Evolutionary conservation across 371 early-diverging fungal species (phyloP).

Genomic region (Syncephalis fuscata): DNA sequence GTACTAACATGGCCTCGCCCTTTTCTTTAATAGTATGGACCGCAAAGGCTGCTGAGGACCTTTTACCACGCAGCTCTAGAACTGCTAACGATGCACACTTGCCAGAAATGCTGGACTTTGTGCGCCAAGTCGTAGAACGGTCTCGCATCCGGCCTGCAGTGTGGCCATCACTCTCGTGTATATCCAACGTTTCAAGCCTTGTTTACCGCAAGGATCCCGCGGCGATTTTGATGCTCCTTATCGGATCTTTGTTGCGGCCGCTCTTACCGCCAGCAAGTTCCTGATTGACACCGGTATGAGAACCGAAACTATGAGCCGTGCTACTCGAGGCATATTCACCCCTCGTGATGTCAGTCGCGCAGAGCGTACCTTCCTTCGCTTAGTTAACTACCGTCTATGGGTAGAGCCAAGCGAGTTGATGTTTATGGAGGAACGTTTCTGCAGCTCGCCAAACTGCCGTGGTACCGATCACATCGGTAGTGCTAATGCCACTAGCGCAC

Average conservation of each 20-base stretch:
- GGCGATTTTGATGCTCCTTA: slow-evolving; percentile 62
- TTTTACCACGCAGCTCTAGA: slow-evolving; percentile 4
- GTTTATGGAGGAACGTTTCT: too few species aligned
- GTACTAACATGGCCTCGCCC: too few species aligned
- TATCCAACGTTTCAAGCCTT: slow-evolving; percentile 48
- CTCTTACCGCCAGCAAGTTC: slow-evolving; percentile 49
- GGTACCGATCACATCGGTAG: too few species aligned
- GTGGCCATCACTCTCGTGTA: slow-evolving; percentile 27
- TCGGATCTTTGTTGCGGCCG: slow-evolving; percentile 49
- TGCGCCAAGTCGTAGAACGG: slow-evolving; percentile 1
- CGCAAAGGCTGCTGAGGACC: slow-evolving; percentile 5
- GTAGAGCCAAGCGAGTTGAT: slow-evolving; percentile 3
- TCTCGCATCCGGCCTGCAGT: slow-evolving; percentile 2
- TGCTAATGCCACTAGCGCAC: too few species aligned
- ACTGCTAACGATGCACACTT: slow-evolving; percentile 3
- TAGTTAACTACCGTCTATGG: slow-evolving; percentile 23
- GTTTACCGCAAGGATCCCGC: slow-evolving; percentile 38
- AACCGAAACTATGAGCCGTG: slow-evolving; percentile 35
- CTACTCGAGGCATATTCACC: slow-evolving; percentile 40
- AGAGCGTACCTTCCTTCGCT: slow-evolving; percentile 43
- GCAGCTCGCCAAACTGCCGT: too few species aligned
- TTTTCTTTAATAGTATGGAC: slow-evolving; percentile 3
- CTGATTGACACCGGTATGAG: slow-evolving; percentile 38
- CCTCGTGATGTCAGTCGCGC: slow-evolving; percentile 44
- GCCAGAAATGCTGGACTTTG: slow-evolving; percentile 5